Conservation (phyloP, 805 yeast genomes). For the Monosporozyma aerobia region DNA sequence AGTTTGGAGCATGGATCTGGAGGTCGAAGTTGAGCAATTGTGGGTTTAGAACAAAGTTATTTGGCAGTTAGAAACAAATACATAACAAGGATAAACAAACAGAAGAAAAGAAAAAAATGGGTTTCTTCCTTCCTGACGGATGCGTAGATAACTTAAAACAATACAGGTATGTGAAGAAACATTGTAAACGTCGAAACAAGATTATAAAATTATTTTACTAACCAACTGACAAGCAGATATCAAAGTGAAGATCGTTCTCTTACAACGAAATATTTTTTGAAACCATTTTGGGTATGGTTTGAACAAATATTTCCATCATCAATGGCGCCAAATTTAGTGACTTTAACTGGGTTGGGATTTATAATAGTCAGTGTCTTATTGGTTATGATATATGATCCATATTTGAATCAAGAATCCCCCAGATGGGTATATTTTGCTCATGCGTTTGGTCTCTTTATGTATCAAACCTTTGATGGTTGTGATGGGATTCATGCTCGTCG, state of each 20-base stretch:
- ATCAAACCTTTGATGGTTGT: slow-evolving; percentile 93
- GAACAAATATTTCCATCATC: slow-evolving; percentile 66
- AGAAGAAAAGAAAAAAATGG: slow-evolving; percentile 36
- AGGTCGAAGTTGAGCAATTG: too few relatives aligned
- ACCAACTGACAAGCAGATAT: slow-evolving; percentile 34
- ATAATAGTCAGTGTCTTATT: slow-evolving; percentile 53
- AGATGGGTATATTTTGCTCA: slow-evolving; percentile 68
- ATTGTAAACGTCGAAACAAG: not conserved
- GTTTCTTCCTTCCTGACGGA: slow-evolving; percentile 50
- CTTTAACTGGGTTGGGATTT: slow-evolving; percentile 72
- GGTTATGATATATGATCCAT: slow-evolving; percentile 67
- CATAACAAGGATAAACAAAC: not conserved
- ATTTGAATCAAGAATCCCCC: slow-evolving; percentile 50
- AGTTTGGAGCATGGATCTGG: too few relatives aligned
- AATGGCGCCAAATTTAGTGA: slow-evolving; percentile 91
- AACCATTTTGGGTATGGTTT: slow-evolving; percentile 72
- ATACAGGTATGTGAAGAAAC: slow-evolving; percentile 34
- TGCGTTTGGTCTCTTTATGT: slow-evolving; percentile 76
- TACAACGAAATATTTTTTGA: slow-evolving; percentile 62
- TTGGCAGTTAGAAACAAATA: not conserved
- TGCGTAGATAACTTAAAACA: slow-evolving; percentile 44
- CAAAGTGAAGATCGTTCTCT: slow-evolving; percentile 76
- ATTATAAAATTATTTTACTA: not conserved
- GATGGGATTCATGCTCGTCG: slow-evolving; percentile 94
- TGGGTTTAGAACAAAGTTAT: too few relatives aligned